Conservation (phyloP, 2,329 filamentous ascomycete species). For the Leptographium radiaticola region DNA sequence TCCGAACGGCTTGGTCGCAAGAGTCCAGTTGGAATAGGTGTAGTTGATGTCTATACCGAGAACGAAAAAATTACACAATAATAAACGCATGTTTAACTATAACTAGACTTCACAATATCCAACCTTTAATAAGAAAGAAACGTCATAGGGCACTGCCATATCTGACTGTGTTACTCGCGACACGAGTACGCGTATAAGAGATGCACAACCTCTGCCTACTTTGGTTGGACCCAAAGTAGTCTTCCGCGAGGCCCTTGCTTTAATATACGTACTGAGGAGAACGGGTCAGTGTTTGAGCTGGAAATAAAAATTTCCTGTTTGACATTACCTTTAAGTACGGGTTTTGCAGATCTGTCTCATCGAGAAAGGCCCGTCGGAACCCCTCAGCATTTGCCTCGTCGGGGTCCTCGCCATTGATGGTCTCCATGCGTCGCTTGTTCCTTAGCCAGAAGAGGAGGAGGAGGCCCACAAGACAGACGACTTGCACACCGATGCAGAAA, state of each 20-base stretch:
- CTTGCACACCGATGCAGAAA: constrained; percentile 1
- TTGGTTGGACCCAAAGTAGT: not conserved
- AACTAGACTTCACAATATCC: no score
- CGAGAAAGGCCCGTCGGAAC: not conserved
- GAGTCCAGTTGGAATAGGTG: no score
- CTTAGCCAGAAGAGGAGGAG: not conserved
- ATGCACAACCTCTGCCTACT: not conserved
- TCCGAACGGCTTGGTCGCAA: not conserved
- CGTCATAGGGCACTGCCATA: not conserved
- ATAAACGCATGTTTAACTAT: no score
- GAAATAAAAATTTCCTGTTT: not conserved
- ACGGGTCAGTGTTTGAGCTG: not conserved
- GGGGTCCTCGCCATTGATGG: not conserved
- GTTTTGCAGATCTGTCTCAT: not conserved
- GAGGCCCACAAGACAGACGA: not conserved
- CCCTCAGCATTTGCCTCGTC: no score
- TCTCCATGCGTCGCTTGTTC: not conserved
- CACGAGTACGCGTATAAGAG: not conserved
- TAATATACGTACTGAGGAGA: not conserved
- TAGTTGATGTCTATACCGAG: no score
- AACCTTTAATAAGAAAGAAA: not conserved
- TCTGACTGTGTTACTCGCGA: not conserved
- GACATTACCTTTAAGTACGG: not conserved
- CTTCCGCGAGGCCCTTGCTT: not conserved
- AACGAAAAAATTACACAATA: no score